These are phyloP conservation scores for Chaetomium cochliodes DNA, from an alignment of 495 filamentous ascomycete genomes.

Conservation along the genomic window DNA sequence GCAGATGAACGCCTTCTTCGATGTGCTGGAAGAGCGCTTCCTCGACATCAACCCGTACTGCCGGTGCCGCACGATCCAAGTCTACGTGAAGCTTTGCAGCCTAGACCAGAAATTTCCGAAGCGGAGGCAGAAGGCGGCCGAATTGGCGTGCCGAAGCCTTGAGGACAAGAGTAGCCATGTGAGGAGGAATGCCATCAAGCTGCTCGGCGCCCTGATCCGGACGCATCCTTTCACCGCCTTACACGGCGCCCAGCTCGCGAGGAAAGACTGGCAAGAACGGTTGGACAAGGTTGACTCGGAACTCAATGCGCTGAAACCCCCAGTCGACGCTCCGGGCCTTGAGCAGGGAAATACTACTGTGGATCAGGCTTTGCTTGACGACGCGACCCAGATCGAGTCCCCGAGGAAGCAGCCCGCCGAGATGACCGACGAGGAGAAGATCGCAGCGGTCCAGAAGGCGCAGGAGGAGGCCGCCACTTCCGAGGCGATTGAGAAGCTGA, in stretches of 20 bases:
- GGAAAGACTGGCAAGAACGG: conserved; percentile 78
- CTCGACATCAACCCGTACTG: conserved; percentile 97
- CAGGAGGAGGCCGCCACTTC: conserved; percentile 66
- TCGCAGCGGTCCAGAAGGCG: conserved; percentile 62
- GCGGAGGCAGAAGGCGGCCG: conserved; percentile 78
- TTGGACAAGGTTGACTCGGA: conserved; percentile 78
- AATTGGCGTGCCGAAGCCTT: conserved; percentile 80
- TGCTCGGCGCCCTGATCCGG: conserved; percentile 80
- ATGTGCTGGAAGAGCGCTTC: conserved; percentile 93
- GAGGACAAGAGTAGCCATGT: conserved; percentile 99
- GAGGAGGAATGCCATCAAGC: conserved; percentile 88
- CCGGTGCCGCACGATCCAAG: conserved; percentile 86
- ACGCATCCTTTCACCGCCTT: conserved; percentile 92
- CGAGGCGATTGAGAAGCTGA: conserved; percentile 78
- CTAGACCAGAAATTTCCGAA: conserved; percentile 94
- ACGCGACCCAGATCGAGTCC: conserved; percentile 77
- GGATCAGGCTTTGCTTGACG: conserved; percentile 78
- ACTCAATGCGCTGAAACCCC: conserved; percentile 75
- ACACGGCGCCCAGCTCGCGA: conserved; percentile 81
- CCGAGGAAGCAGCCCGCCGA: conserved; percentile 55
- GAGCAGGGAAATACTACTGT: conserved; percentile 55
- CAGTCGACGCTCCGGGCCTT: conserved; percentile 73
- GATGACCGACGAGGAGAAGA: conserved; percentile 58
- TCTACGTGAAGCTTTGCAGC: conserved; percentile 87
- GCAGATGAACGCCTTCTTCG: conserved; percentile 94